phyloP scores from a whole-genome alignment of 345 rosid species.

The Salix exigua region DNA sequence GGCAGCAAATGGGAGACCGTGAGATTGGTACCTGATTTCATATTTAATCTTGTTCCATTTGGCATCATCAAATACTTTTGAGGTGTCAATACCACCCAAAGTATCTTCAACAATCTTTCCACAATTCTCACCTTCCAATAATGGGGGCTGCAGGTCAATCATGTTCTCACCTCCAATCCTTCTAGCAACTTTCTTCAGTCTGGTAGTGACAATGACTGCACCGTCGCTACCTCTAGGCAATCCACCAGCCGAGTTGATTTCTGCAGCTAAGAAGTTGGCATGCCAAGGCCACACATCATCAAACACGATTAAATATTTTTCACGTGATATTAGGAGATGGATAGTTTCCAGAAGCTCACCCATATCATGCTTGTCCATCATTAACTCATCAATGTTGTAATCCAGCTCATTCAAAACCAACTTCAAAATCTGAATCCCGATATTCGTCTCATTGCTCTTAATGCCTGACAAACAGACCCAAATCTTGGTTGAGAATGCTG shows the following conservation, averaged over 20 bases:
- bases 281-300: slow-evolving; percentile 1
- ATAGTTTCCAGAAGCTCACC: neutral
- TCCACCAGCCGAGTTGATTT: neutral
- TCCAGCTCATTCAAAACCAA: neutral
- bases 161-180: neutral
- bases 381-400: neutral
- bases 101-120: neutral
- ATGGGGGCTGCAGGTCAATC: neutral
- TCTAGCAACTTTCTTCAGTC: neutral
- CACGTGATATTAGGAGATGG: neutral
- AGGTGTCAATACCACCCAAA: neutral
- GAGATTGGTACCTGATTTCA: neutral
- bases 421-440: neutral
- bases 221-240: neutral
- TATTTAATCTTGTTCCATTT: neutral
- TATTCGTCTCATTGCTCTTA: neutral
- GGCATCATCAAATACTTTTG: neutral
- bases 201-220: neutral
- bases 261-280: neutral
- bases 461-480: neutral
- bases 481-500: neutral
- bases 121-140: neutral
- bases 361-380: neutral
- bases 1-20: slow-evolving; percentile 4
- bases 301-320: slow-evolving; percentile 6